Evolutionary conservation across 306 rosid species (phyloP).

Genomic region (Medicago truncatula): MtrunA17r5.0-ANR NC_053048.1:39124001-39124500

Average conservation of each 20-base stretch:
- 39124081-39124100: constrained; percentile 92
- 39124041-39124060: constrained; percentile 75
- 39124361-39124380: constrained; percentile 79
- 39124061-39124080: constrained; percentile 91
- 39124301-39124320: constrained; percentile 62
- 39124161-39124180: constrained; percentile 1
- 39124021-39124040: constrained; percentile 47
- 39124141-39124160: background rate
- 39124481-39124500: background rate
- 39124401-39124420: background rate
- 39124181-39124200: constrained; percentile 10
- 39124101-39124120: constrained; percentile 70
- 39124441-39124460: background rate
- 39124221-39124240: constrained; percentile 65
- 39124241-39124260: constrained; percentile 68
- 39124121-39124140: constrained; percentile 5
- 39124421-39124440: background rate
- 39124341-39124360: constrained; percentile 81
- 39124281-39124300: constrained; percentile 30
- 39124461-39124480: background rate
- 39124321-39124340: constrained; percentile 60
- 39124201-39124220: constrained; percentile 32
- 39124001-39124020: background rate
- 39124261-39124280: constrained; percentile 41
- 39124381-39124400: constrained; percentile 40